Evolutionary conservation across 495 filamentous ascomycete species (phyloP).

Genomic region (Aeminium ludgeri): DNA sequence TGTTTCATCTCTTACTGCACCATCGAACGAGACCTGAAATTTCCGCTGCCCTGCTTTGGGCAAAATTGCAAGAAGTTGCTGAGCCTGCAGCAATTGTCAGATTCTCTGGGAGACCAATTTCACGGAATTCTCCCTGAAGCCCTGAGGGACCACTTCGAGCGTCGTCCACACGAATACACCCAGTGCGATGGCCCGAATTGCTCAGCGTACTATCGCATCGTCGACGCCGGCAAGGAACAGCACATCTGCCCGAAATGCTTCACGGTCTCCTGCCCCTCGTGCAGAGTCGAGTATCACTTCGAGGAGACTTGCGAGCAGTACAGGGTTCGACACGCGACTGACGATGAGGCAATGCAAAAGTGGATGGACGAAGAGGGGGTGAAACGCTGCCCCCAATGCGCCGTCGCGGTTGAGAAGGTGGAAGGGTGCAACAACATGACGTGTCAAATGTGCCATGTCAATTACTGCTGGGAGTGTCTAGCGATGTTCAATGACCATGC

Average conservation of each 20-base stretch:
- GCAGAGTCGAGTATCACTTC: neutral
- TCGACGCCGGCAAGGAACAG: neutral
- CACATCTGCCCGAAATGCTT: neutral
- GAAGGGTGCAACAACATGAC: neutral
- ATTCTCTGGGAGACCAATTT: neutral
- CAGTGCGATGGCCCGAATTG: neutral
- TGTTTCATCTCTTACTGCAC: neutral
- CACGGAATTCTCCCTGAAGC: neutral
- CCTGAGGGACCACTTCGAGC: neutral
- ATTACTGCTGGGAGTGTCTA: neutral
- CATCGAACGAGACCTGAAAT: neutral
- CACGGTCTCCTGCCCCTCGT: neutral
- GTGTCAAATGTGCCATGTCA: neutral
- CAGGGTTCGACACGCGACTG: neutral
- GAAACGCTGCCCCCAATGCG: neutral
- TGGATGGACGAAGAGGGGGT: neutral
- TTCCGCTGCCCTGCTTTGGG: neutral
- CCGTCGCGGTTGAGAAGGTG: neutral
- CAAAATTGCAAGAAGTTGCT: neutral
- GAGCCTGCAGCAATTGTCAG: neutral
- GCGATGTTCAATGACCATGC: neutral
- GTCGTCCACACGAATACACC: neutral
- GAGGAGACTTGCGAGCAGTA: neutral
- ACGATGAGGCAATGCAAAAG: neutral
- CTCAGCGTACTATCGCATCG: neutral